Conservation (phyloP, 208 protist species). For the Giardia muris region DNA sequence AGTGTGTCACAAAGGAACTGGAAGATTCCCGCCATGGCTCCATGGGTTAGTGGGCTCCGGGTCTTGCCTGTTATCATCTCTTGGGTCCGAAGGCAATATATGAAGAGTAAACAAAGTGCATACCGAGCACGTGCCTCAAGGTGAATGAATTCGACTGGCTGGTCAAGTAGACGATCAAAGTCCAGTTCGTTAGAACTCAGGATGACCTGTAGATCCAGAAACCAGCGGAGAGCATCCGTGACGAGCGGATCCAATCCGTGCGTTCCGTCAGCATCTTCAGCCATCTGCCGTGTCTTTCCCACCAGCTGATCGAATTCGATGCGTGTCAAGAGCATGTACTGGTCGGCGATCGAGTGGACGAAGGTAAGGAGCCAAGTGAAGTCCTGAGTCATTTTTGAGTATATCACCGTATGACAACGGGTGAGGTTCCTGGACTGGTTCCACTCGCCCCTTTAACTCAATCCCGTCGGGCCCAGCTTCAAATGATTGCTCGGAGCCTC, state of each 20-base stretch:
- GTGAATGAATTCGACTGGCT: not conserved
- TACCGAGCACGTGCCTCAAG: not conserved
- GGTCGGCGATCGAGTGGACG: not conserved
- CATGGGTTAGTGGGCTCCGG: too few relatives aligned
- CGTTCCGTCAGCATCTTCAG: not conserved
- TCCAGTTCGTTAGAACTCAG: not conserved
- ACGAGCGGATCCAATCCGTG: not conserved
- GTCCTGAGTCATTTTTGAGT: too few relatives aligned
- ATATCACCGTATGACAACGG: too few relatives aligned
- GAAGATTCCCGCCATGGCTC: too few relatives aligned
- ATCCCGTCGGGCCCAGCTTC: too few relatives aligned
- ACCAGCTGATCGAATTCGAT: not conserved
- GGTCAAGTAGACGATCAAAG: not conserved
- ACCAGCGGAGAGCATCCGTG: not conserved
- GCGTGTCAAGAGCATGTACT: not conserved
- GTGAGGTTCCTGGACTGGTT: too few relatives aligned
- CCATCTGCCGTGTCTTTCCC: not conserved
- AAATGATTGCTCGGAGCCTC: too few relatives aligned
- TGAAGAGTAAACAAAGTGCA: not conserved
- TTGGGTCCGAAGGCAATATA: not conserved
- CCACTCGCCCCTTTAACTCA: too few relatives aligned
- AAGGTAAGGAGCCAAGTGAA: too few relatives aligned
- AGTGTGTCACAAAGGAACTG: slow-evolving; percentile 6
- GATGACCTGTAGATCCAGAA: not conserved
- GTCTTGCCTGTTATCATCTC: too few relatives aligned